Conservation (phyloP, 768 basidiomycete genomes). For the Xanthoconium stramineum region DNA sequence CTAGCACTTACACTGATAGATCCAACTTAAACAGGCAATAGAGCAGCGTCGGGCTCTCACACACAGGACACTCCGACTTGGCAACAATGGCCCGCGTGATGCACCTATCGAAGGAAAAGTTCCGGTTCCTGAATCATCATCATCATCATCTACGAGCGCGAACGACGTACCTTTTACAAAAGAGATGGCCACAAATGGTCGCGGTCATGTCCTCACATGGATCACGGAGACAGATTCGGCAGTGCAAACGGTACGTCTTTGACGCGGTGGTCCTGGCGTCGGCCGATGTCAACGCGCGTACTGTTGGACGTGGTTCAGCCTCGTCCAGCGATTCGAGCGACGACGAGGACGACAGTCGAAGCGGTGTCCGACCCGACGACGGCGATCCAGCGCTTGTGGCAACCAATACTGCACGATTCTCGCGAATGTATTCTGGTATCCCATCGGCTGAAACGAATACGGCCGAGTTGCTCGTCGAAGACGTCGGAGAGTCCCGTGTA, state of each 20-base stretch:
- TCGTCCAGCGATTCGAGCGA: conserved; percentile 22
- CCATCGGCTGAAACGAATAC: conserved; percentile 30
- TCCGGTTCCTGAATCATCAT: neutral
- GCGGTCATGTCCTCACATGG: conserved; percentile 52
- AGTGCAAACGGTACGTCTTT: conserved; percentile 38
- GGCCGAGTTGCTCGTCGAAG: conserved; percentile 21
- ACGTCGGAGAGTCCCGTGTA: conserved; percentile 1
- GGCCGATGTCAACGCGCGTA: neutral
- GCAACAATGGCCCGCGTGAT: conserved; percentile 49
- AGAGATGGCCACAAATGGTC: conserved; percentile 62
- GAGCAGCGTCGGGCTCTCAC: conserved; percentile 45
- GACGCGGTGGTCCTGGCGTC: neutral
- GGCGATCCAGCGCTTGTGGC: conserved; percentile 28
- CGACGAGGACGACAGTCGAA: conserved; percentile 23
- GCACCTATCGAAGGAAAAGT: conserved; percentile 36
- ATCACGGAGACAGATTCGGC: conserved; percentile 47
- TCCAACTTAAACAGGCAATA: conserved; percentile 59
- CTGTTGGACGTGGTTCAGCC: neutral
- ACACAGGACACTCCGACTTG: conserved; percentile 50
- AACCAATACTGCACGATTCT: conserved; percentile 30
- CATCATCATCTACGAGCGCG: no score
- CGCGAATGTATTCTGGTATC: conserved; percentile 30
- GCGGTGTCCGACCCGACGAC: conserved; percentile 15
- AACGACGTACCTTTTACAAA: conserved; percentile 49
- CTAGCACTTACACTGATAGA: conserved; percentile 22